Base-by-base conservation (phyloP, 2,329 filamentous ascomycete genomes). In the Diplocarpon mali region DNA sequence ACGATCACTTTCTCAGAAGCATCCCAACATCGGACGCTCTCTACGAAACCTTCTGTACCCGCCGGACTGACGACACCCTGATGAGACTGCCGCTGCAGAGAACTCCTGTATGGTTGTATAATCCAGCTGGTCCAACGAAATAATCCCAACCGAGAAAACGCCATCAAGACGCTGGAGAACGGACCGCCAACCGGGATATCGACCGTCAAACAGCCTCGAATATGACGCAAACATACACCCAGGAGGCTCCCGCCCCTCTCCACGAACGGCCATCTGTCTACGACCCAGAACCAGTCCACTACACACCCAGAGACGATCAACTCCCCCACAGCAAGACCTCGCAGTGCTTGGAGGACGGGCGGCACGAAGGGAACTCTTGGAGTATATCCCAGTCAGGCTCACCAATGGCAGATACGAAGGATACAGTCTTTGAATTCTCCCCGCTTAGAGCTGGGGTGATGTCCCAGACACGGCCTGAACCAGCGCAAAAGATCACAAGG, bases 191-290 rank as follows among this genome's bases (percentile, higher is more conserved):
- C 34, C 29, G 43, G 39, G 40, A 48, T 27, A 11, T 32, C 38
- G 38, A 46, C 27, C 15, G 38, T 6, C 35, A 35, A 34, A n/a
- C n/a, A n/a, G 36, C 32, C 44, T 47, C 42, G 57, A 32, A 49
- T 35, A 60, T 60, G 58, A 57, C 56, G 50, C 57, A 59, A 51
- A 52, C 58, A 55, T 59, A 58, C 51, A 52, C 53, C 16, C 50
- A 44, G 41, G 40, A 53, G 36, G 44, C 53, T 44, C 44, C 50
- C 36, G 39, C 52, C 32, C 52, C 53, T 47, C 48, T 52, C 8
- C 50, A 54, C 50, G 48, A 54, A 24, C 40, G 45, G 20, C 38
- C 50, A 14, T 47, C 45, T 24, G 20, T 43, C 41, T 53, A 51
- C 47, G 46, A 55, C 16, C 49, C 49, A 29, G 47, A 42, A 16